Evolutionary conservation across 352 stramenopile species (phyloP), one percentile per base, ranked within the genome.

Genomic region (Globisporangium iwayamae): DNA sequence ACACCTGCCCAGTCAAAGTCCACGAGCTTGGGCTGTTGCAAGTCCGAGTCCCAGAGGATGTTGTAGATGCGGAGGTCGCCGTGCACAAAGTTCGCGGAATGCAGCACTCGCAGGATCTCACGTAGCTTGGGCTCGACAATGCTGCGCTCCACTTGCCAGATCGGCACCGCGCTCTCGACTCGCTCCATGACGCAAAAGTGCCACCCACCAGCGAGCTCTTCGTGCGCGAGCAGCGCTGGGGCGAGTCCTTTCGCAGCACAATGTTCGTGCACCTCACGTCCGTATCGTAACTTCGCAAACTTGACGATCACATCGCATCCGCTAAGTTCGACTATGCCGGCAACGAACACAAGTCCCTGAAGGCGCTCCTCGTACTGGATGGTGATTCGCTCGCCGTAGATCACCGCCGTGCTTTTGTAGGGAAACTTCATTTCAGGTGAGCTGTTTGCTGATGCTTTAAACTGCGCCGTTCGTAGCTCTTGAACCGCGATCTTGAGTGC

Each of bases 51-150:
- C 50, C 50, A 56, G 28, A 56, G 50, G 25, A 56, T 56, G 50
- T 56, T 56, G 50, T 56, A 56, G 25, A 56, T 56, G 25, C 50
- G 50, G 14, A 56, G 50, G 50, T 56, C 50, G 28, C 50, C 50
- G 28, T 56, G 50, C 50, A 56, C 50, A 56, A 56, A 56, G 50
- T 56, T 39, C 28, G 50, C 50, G 18, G 50, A 16, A 20, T 36
- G 50, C 13, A 56, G 28, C 7, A 56, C 4, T 36, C 11, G n/a
- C 28, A 36, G 28, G 25, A 56, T 20, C 50, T 56, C 50, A 6
- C 28, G 50, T 28, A 56, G 28, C 28, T 56, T 56, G 28, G 25
- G 30, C 28, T 56, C 50, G 14, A 56, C 14, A 28, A 56, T 28
- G 28, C 50, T 25, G 30, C 28, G 22, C 25, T 56, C 50, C 14